phyloP scores from a whole-genome alignment of 1,284 basidiomycete species.

The Mycosarcoma maydis region DNA sequence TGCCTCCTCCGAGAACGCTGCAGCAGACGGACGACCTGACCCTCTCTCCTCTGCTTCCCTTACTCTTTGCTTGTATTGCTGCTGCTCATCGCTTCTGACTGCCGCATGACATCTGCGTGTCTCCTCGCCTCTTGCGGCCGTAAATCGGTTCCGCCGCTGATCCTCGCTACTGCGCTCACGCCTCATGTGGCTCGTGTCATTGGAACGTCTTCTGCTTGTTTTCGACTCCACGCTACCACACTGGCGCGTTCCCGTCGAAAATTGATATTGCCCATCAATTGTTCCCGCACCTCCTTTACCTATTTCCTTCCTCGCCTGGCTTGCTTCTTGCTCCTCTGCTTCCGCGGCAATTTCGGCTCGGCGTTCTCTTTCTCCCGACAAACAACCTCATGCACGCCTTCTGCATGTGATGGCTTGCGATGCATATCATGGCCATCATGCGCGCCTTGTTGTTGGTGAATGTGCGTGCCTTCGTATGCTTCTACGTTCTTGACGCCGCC shows the following conservation, averaged over 20 bases:
- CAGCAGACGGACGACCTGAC: background rate
- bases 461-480: no score
- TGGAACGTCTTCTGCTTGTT: constrained; percentile 24
- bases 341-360: constrained; percentile 10
- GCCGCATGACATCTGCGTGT: no score
- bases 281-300: background rate
- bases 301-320: background rate
- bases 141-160: background rate
- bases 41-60: background rate
- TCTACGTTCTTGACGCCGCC: no score
- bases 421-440: constrained; percentile 16
- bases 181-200: constrained; percentile 19
- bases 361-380: constrained; percentile 14
- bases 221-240: background rate
- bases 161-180: constrained; percentile 4
- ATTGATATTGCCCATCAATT: constrained; percentile 34
- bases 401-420: constrained; percentile 14
- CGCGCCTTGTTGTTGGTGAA: constrained; percentile 28
- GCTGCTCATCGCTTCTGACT: background rate
- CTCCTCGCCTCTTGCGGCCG: background rate
- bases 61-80: background rate
- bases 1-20: background rate
- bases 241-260: constrained; percentile 14
- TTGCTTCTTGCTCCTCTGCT: background rate
- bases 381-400: constrained; percentile 26